A percentile compares a stretch with the other conserved stretches of the same genome.
phyloP scores from a whole-genome alignment of 2,329 filamentous ascomycete species.

The Acarospora socialis region DNA sequence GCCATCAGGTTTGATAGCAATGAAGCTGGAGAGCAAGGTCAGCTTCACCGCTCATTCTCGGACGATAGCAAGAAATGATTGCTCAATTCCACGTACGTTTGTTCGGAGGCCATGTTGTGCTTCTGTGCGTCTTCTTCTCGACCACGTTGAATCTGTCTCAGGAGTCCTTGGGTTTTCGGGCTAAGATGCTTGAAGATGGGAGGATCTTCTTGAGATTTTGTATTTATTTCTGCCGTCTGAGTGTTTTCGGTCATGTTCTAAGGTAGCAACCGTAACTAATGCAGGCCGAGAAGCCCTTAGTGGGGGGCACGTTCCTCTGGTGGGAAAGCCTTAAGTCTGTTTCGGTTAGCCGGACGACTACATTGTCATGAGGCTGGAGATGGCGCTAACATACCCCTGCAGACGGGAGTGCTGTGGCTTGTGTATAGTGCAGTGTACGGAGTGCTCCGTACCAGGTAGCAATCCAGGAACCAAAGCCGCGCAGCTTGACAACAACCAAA shows the following conservation, averaged over 20 bases:
- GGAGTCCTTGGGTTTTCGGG: slow-evolving; percentile 32
- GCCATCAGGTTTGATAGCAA: slow-evolving; percentile 99
- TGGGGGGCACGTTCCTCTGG: no score
- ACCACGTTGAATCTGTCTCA: slow-evolving; percentile 23
- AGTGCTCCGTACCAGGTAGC: no score
- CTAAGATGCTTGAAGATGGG: slow-evolving; percentile 33
- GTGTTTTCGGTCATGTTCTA: slow-evolving; percentile 10
- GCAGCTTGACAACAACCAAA: no score
- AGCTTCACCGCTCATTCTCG: slow-evolving; percentile 17
- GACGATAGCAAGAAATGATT: background rate
- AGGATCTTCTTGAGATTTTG: slow-evolving; percentile 20
- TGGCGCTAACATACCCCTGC: no score
- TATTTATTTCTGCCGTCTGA: slow-evolving; percentile 6
- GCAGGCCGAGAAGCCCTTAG: background rate
- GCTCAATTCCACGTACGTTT: slow-evolving; percentile 11
- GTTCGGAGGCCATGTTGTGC: slow-evolving; percentile 11
- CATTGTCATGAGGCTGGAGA: no score
- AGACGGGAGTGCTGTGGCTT: no score
- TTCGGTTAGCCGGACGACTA: no score
- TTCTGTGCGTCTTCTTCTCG: slow-evolving; percentile 15
- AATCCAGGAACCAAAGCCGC: no score
- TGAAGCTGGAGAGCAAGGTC: slow-evolving; percentile 57
- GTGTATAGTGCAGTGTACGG: no score
- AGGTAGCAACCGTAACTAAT: background rate
- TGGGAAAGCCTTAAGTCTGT: no score